Percentiles rank a stretch among this genome's conserved stretches.
Conservation (phyloP, 2,329 filamentous ascomycete genomes). For the Monosporascus ibericus region DNA sequence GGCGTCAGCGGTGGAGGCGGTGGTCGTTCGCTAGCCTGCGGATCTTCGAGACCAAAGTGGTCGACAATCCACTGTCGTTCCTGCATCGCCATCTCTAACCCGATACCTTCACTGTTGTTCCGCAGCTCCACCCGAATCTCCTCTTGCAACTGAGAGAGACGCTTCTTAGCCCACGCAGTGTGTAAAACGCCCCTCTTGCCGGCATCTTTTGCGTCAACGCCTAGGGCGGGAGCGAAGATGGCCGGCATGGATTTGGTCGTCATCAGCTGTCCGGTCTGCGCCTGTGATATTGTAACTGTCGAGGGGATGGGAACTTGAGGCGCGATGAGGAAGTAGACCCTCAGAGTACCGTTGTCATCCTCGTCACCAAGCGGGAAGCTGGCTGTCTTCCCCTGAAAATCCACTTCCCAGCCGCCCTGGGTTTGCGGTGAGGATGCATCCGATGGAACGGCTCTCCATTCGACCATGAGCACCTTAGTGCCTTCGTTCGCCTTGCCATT, state of each 20-base stretch:
- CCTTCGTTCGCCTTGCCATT: slow-evolving; percentile 70
- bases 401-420: slow-evolving; percentile 60
- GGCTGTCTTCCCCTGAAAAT: slow-evolving; percentile 75
- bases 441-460: slow-evolving; percentile 57
- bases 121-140: slow-evolving; percentile 72
- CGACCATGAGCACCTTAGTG: slow-evolving; percentile 88
- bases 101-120: slow-evolving; percentile 73
- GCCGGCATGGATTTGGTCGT: slow-evolving; percentile 76
- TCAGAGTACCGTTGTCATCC: slow-evolving; percentile 40
- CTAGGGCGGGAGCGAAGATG: slow-evolving; percentile 74
- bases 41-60: slow-evolving; percentile 62
- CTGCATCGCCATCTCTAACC: slow-evolving; percentile 73
- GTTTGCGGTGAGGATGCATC: slow-evolving; percentile 24
- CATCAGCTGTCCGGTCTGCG: slow-evolving; percentile 32
- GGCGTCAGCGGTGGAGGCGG: slow-evolving; percentile 28
- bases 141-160: slow-evolving; percentile 65
- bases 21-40: slow-evolving; percentile 22
- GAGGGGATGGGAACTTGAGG: slow-evolving; percentile 66
- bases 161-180: slow-evolving; percentile 83
- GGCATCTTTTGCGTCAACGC: slow-evolving; percentile 56
- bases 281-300: slow-evolving; percentile 58
- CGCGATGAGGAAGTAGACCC: slow-evolving; percentile 76
- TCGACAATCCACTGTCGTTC: slow-evolving; percentile 82
- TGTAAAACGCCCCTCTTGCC: slow-evolving; percentile 80
- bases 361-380: slow-evolving; percentile 61